Evolutionary conservation across 1,284 basidiomycete genomes (phyloP), one percentile per base, ranked within the genome.

Genomic region (Leccinum griseonigrum): DNA sequence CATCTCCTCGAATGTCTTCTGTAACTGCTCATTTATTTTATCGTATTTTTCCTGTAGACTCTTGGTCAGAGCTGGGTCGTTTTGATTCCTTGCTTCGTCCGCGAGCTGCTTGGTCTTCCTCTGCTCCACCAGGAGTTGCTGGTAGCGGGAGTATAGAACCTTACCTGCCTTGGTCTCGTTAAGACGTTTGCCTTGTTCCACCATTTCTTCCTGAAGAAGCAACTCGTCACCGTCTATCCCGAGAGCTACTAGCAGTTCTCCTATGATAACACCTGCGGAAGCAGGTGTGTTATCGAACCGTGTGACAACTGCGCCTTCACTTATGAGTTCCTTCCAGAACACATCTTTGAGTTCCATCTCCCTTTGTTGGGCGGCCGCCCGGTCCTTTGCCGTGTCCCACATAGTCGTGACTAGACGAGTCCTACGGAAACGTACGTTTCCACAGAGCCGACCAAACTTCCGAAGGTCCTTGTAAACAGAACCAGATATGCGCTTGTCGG

Each of bases 111-210:
- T 56, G 6, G 55, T 31, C 55, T 31, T 31, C 28, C 5, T 56
- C 28, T 56, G 55, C 1, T 56, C 38, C 4, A 10, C 14, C 14
- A 56, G 28, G 28, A 46, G 55, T 29, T 8, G n/a, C 38, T 56
- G 55, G 28, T 22, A 29, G 6, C 26, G 36, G 29, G 38, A 43
- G 36, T 46, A 46, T 31, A 56, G n/a, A 29, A 46, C 55, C 13
- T 56, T 56, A n/a, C 26, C 55, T 8, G 55, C 55, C n/a, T 56
- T 38, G 11, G 38, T 46, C n/a, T 56, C 55, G n/a, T 56, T 46
- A 4, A 43, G 28, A 46, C 7, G 38, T 40, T 56, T 56, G 1
- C 38, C 16, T 13, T 56, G 55, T 29, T 5, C 38, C 18, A 56
- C 29, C 4, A 50, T n/a, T 48, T 48, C 43, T 57, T 57, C 56